Evolutionary conservation across 2,329 filamentous ascomycete genomes (phyloP).

Genomic region (Stemphylium vesicarium): DNA sequence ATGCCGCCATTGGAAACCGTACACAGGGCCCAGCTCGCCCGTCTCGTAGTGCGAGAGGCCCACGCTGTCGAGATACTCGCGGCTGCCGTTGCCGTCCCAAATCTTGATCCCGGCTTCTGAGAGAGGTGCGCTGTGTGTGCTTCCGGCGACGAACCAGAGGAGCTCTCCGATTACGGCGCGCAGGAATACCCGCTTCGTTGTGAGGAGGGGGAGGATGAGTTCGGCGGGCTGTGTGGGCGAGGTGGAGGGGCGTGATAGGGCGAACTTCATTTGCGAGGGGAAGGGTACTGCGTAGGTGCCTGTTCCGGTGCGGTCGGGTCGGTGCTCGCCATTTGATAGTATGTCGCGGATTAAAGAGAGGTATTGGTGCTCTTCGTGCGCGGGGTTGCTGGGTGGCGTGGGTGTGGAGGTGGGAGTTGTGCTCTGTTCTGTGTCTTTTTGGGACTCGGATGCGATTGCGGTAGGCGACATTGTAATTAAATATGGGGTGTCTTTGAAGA

Average conservation of each 20-base stretch:
- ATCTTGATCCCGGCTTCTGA: constrained; percentile 87
- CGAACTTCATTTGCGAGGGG: constrained; percentile 84
- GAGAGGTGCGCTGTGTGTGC: constrained; percentile 79
- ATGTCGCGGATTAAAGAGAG: constrained; percentile 88
- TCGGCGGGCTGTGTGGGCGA: constrained; percentile 51
- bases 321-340: constrained; percentile 80
- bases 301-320: constrained; percentile 91
- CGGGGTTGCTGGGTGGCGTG: constrained; percentile 20
- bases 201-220: constrained; percentile 87
- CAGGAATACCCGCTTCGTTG: constrained; percentile 95
- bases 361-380: constrained; percentile 92
- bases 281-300: constrained; percentile 91
- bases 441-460: constrained; percentile 25
- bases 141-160: constrained; percentile 91
- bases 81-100: constrained; percentile 96
- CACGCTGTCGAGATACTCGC: constrained; percentile 85
- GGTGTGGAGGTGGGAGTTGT: constrained; percentile 10
- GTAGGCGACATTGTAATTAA: constrained; percentile 35
- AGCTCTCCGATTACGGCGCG: constrained; percentile 90
- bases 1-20: constrained; percentile 98
- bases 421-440: constrained; percentile 28
- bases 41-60: constrained; percentile 81
- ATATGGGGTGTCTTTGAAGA: too few species aligned
- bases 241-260: constrained; percentile 66
- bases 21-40: constrained; percentile 92